Base-by-base conservation (phyloP, 164 flowering plant species). In the Magnolia officinalis region DNA sequence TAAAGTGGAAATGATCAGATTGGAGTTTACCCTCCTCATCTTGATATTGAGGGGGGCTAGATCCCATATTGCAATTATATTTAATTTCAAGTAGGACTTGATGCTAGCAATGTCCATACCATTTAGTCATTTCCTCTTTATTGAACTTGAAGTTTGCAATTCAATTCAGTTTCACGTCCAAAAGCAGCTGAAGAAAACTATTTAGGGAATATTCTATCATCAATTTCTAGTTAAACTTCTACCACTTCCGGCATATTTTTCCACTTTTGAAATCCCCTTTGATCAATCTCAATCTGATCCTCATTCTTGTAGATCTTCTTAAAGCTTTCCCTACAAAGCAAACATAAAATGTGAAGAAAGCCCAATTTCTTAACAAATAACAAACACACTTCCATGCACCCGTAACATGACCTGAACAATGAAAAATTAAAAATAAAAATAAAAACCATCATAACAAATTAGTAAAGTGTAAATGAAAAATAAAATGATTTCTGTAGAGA, bases 161-260 rank as follows among this genome's bases (percentile, higher is more conserved):
- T 55, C 59, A 55, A 55, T 55, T 16, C 8, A 55, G 59, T n/a
- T 16, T 55, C 16, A 55, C 16, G 8, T 55, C n/a, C 11, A 55
- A 55, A 16, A 10, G 16, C 8, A 55, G 16, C 59, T 55, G 59
- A 55, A 55, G 14, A 55, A 31, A 9, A 5, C 59, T 55, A 31
- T 31, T 31, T 23, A 31, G 37, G 37, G 37, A 31, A 31, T 31
- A 31, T 31, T 55, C 59, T 55, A 9, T 55, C 14, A 7, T 55
- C 59, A 55, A 55, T 9, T 55, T 55, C 16, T 55, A 55, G 59
- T 55, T 16, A 55, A n/a, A 55, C 11, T 55, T 55, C 59, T 55
- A 86, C 89, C 87, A 78, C 72, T 61, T 52, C 49, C 24, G 84
- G 73, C 89, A 88, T 85, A 59, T 72, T 84, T 79, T 82, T 86